Evolutionary conservation across 2,329 filamentous ascomycete species (phyloP).

Genomic region (Sporothrix sp.): DNA sequence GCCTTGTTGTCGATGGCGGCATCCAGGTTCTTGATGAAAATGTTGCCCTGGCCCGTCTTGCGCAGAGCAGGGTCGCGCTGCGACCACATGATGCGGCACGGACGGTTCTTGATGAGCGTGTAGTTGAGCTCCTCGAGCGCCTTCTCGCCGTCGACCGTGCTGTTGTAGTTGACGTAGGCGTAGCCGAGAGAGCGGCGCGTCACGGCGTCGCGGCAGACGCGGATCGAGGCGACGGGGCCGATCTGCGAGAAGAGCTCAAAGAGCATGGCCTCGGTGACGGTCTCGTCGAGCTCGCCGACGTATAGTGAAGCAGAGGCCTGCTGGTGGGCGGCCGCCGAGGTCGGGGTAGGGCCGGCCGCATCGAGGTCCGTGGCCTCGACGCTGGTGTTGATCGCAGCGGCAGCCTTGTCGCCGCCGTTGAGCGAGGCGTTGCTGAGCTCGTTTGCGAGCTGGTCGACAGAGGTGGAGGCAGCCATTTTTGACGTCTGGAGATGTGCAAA

Average conservation of each 20-base stretch:
- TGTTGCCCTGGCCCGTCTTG: constrained; percentile 98
- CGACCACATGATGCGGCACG: constrained; percentile 99
- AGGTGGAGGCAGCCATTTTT: constrained; percentile 53
- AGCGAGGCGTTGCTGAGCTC: constrained; percentile 65
- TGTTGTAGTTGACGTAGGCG: constrained; percentile 99
- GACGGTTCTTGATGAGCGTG: constrained; percentile 96
- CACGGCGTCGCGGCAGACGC: constrained; percentile 98
- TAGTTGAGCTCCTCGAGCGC: constrained; percentile 99
- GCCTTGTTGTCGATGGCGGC: constrained; percentile 99
- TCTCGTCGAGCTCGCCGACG: constrained; percentile 94
- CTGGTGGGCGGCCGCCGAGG: constrained; percentile 65
- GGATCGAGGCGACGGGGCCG: constrained; percentile 95
- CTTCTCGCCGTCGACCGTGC: constrained; percentile 90
- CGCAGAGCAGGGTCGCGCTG: constrained; percentile 97
- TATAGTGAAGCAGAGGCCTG: constrained; percentile 96
- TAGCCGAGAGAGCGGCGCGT: constrained; percentile 98
- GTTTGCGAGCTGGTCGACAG: constrained; percentile 70
- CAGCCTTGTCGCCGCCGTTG: constrained; percentile 56
- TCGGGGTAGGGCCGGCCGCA: constrained; percentile 59
- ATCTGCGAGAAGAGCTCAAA: constrained; percentile 99
- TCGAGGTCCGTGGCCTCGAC: constrained; percentile 52
- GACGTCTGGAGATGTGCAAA: constrained; percentile 21
- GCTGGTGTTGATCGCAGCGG: constrained; percentile 65
- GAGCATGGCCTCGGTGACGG: constrained; percentile 98
- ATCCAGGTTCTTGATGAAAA: constrained; percentile 99